Conservation (phyloP, 2,329 filamentous ascomycete genomes). For the Elsinoe australis region DNA sequence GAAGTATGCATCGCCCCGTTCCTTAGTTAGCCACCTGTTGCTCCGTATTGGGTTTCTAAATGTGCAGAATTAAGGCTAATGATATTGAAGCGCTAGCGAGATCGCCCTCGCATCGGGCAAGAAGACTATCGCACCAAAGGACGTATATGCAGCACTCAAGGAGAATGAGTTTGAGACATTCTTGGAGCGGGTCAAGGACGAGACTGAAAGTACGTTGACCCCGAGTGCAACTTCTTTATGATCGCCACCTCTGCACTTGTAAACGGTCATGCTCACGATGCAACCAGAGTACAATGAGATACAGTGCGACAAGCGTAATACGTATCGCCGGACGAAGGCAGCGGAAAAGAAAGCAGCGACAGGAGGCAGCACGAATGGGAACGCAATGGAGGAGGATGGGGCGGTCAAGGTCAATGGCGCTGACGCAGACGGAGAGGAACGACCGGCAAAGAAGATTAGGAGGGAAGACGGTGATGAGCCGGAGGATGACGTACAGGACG, state of each 20-base stretch:
- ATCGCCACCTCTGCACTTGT: no score
- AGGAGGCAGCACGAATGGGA: conserved; percentile 15
- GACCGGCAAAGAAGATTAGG: conserved; percentile 45
- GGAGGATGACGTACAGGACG: conserved; percentile 38
- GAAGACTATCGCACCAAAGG: conserved; percentile 68
- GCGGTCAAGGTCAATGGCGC: conserved; percentile 27
- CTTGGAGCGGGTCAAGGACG: conserved; percentile 61
- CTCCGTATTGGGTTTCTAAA: no score
- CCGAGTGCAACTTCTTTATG: no score
- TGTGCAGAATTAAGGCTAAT: neutral
- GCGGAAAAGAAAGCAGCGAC: conserved; percentile 48
- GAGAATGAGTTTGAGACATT: conserved; percentile 69
- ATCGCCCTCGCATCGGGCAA: conserved; percentile 59
- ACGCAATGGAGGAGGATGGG: conserved; percentile 22
- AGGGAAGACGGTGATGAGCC: conserved; percentile 40
- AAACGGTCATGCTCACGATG: no score
- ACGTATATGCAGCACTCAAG: conserved; percentile 70
- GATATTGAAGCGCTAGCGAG: conserved; percentile 60
- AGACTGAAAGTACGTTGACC: conserved; percentile 65
- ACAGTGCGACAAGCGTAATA: conserved; percentile 66
- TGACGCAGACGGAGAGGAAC: conserved; percentile 38
- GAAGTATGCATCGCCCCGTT: conserved; percentile 49
- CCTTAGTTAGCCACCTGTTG: no score
- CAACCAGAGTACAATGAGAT: conserved; percentile 60
- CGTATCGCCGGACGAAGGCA: conserved; percentile 61